A percentile compares a stretch with the other conserved stretches of the same genome.
These are phyloP conservation scores for Xylaria arbuscula DNA, from an alignment of 2,329 filamentous ascomycete genomes.

Conservation along the genomic window DNA sequence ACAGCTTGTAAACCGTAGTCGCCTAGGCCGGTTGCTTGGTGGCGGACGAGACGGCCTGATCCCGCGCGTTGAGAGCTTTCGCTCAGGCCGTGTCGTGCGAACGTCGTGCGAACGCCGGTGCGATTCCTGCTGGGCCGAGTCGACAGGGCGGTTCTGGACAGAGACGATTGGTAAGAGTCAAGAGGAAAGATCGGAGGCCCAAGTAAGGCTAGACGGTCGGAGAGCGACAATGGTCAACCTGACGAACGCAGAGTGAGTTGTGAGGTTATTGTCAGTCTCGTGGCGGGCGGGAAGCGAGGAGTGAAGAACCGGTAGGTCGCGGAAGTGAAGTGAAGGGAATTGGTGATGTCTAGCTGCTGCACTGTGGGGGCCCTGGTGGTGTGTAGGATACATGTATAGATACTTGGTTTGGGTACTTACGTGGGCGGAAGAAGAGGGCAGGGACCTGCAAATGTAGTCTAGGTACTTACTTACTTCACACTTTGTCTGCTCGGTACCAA, in stretches of 20 bases:
- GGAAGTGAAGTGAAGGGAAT: conserved; percentile 35
- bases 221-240: conserved; percentile 19
- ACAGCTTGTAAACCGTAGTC: conserved; percentile 35
- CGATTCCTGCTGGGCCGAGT: conserved; percentile 16
- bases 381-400: background rate
- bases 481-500: background rate
- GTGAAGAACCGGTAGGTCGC: conserved; percentile 31
- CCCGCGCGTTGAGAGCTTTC: conserved; percentile 37
- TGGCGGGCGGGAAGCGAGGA: conserved; percentile 14
- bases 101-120: conserved; percentile 36
- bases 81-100: conserved; percentile 39
- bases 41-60: conserved; percentile 43
- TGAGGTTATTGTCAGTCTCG: conserved; percentile 19
- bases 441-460: background rate
- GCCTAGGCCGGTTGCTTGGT: conserved; percentile 39
- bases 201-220: background rate
- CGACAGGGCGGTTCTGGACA: conserved; percentile 32
- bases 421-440: background rate
- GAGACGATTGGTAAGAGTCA: conserved; percentile 33
- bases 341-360: conserved; percentile 35
- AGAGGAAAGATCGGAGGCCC: background rate
- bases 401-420: conserved; percentile 17
- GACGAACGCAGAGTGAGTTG: conserved; percentile 13
- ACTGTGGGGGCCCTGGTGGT: conserved; percentile 19
- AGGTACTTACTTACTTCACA: background rate